Percentiles rank a stretch among this genome's conserved stretches.
Evolutionary conservation across 73 alveolate genomes (phyloP).

Genomic region (Vitrella brassicaformis): DNA sequence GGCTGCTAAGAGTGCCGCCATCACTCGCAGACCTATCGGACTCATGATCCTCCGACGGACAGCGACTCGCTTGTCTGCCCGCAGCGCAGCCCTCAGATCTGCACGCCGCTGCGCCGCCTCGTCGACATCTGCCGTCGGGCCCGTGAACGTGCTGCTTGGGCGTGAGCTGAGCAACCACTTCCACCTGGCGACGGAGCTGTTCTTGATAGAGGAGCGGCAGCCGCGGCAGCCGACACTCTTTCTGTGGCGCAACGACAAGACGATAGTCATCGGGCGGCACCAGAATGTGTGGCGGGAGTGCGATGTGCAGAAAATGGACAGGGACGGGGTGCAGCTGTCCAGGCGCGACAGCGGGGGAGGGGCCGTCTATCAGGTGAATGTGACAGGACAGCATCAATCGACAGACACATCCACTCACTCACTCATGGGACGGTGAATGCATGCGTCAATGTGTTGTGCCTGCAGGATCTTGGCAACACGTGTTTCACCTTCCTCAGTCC

Average conservation of each 20-base stretch:
- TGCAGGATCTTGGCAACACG: conserved; percentile 69
- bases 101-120: too few relatives aligned
- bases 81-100: too few relatives aligned
- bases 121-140: too few relatives aligned
- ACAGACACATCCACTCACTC: neutral
- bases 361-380: conserved; percentile 64
- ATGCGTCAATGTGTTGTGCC: neutral
- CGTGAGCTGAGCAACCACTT: too few relatives aligned
- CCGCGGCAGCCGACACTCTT: conserved; percentile 48
- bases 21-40: too few relatives aligned
- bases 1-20: too few relatives aligned
- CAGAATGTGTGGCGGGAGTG: conserved; percentile 85
- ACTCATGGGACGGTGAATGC: neutral
- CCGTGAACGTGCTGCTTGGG: too few relatives aligned
- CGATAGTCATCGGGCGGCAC: conserved; percentile 81
- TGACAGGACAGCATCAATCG: neutral
- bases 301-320: conserved; percentile 48
- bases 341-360: conserved; percentile 84
- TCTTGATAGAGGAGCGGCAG: neutral
- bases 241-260: conserved; percentile 63
- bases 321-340: conserved; percentile 48
- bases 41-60: too few relatives aligned
- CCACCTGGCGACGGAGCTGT: neutral
- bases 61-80: too few relatives aligned
- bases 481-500: conserved; percentile 71